Percentiles rank a stretch among this genome's conserved stretches.
phyloP scores from a whole-genome alignment of 2,329 filamentous ascomycete species.

The Curvularia spicifera region DNA sequence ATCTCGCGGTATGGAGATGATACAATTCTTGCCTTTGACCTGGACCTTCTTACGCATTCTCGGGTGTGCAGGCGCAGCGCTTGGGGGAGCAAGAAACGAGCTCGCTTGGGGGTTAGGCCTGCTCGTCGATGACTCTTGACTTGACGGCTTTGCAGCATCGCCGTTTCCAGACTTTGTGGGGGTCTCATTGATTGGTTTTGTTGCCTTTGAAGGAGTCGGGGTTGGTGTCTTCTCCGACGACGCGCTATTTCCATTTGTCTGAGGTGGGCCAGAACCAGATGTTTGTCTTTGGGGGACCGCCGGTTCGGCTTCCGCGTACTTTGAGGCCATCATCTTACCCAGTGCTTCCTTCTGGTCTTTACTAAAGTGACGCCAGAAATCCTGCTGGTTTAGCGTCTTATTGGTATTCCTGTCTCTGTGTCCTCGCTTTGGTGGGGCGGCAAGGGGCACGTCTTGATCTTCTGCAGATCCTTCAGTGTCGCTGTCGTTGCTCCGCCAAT shows the following conservation, averaged over 20 bases:
- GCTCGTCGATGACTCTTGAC: slow-evolving; percentile 4
- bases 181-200: slow-evolving; percentile 29
- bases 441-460: slow-evolving; percentile 22
- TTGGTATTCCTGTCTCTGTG: slow-evolving; percentile 54
- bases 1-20: slow-evolving; percentile 54
- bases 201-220: slow-evolving; percentile 23
- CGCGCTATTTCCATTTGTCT: slow-evolving; percentile 25
- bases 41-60: slow-evolving; percentile 53
- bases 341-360: slow-evolving; percentile 47
- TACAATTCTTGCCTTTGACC: slow-evolving; percentile 55
- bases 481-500: slow-evolving; percentile 79
- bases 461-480: slow-evolving; percentile 60
- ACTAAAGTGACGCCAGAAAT: slow-evolving; percentile 56
- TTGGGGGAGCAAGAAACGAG: slow-evolving; percentile 26
- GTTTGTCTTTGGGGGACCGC: slow-evolving; percentile 43
- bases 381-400: slow-evolving; percentile 58
- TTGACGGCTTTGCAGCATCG: slow-evolving; percentile 6
- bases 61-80: slow-evolving; percentile 27
- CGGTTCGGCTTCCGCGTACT: slow-evolving; percentile 47
- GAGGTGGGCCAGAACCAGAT: slow-evolving; percentile 27
- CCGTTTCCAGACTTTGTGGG: slow-evolving; percentile 22
- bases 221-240: slow-evolving; percentile 28
- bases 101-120: slow-evolving; percentile 17
- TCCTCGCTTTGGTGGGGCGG: slow-evolving; percentile 38
- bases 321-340: slow-evolving; percentile 51